A percentile compares a stretch with the other conserved stretches of the same genome.
These are phyloP conservation scores for Nicotiana attenuata DNA, from an alignment of 257 asterid species.

Conservation along the genomic window DNA sequence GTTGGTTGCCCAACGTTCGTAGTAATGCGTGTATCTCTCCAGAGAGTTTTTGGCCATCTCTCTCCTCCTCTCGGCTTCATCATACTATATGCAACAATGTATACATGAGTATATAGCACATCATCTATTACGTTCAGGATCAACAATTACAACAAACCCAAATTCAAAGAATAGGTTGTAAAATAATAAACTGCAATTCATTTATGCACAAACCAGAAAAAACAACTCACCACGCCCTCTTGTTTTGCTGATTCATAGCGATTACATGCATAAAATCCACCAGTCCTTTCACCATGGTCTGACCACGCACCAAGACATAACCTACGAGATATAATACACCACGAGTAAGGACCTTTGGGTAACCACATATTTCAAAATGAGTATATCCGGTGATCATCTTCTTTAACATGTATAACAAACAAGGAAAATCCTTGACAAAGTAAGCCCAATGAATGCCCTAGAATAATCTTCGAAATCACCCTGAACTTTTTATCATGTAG, in stretches of 20 bases:
- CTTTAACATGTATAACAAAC: neutral
- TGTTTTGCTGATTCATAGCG: constrained; percentile 98
- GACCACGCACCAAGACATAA: constrained; percentile 95
- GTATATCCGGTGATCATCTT: neutral
- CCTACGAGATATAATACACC: constrained; percentile 36
- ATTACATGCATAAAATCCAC: constrained; percentile 98
- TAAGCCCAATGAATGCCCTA: neutral
- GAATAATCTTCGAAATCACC: neutral
- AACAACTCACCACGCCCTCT: constrained; percentile 79
- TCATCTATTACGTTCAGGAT: neutral
- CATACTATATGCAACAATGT: constrained; percentile 56
- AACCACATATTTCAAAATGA: neutral
- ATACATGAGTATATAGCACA: neutral
- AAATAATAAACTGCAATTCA: neutral
- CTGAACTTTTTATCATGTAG: neutral
- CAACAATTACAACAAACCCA: neutral
- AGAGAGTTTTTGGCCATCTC: constrained; percentile 99
- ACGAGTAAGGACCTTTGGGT: neutral
- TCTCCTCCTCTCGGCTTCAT: constrained; percentile 92
- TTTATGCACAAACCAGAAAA: neutral
- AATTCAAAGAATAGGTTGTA: neutral
- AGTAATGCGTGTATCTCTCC: constrained; percentile 99
- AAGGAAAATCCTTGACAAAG: neutral
- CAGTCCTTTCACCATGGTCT: constrained; percentile 99
- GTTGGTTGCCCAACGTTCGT: constrained; percentile 99